Base-by-base conservation (phyloP, 139 green algal species). In the Gonium pectorale region DNA sequence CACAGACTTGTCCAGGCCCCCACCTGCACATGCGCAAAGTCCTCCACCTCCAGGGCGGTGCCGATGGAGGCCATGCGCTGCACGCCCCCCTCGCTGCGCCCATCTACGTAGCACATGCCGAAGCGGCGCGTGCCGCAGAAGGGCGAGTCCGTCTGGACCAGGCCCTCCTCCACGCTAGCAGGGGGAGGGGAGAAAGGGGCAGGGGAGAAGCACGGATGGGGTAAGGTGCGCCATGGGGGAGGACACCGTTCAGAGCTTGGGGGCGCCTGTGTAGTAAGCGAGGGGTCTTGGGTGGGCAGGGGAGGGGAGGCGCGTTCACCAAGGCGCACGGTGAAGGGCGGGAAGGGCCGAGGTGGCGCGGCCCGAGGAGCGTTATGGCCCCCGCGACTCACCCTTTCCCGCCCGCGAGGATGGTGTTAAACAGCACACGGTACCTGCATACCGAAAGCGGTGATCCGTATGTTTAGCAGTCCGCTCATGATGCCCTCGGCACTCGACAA, bases 111-210 rank as follows among this genome's bases (percentile, higher is more conserved):
- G 77, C 89, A 94, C 86, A 95, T 93, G 40, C 92, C 88, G 77
- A 93, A 93, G 11, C 44, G 44, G 35, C 79, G 88, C 27, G 74
- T 88, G 64, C 92, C 88, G 67, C 83, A 87, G 68, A 88, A 94
- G 17, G 90, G 87, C 4, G 84, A 92, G n/a, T 95, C 91, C 5
- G 70, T 74, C 62, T 95, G 89, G 17, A 94, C 90, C 43, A 95
- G 80, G 29, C 89, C 93, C 35, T 95, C 91, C 67, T 95, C 93
- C 3, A 95, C 52, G 4, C 87, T 92, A 31, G 11, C 38, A 19
- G 71, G 3, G 69, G 41, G 67, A 40, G 2, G 41, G 41, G 67
- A 29, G n/a, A n/a, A 8, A 43, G 26, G 15, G 19, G 41, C 6
- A 33, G 27, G 4, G 9, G 27, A 59, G 67, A 5, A 6, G 26